Evolutionary conservation across 441 rosid genomes (phyloP).

Genomic region (Populus hybrid): DNA sequence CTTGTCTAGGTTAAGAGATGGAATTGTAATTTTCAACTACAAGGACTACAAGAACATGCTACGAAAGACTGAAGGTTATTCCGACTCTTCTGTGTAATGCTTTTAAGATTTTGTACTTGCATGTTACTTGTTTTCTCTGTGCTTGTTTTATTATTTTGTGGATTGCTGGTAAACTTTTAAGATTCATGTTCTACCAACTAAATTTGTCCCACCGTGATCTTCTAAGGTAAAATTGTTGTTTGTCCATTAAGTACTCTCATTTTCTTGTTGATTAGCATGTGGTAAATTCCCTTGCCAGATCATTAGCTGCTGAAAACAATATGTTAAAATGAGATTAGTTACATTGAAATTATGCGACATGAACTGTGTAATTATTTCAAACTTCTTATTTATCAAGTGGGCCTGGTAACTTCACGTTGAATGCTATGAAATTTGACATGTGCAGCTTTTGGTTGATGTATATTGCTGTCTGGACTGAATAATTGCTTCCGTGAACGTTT

Average conservation of each 20-base stretch:
- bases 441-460: background rate
- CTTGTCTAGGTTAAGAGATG: slow-evolving; percentile 53
- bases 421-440: background rate
- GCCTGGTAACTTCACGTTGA: background rate
- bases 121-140: background rate
- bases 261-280: background rate
- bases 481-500: background rate
- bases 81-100: background rate
- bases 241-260: background rate
- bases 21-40: slow-evolving; percentile 74
- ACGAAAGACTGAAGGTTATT: slow-evolving; percentile 77
- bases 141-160: background rate
- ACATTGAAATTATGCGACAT: too few relatives aligned
- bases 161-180: background rate
- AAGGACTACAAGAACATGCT: slow-evolving; percentile 61
- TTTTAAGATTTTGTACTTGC: background rate
- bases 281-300: background rate
- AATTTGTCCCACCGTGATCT: background rate
- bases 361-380: slow-evolving; percentile 4
- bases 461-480: too few relatives aligned
- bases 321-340: background rate
- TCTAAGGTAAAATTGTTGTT: background rate
- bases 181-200: background rate
- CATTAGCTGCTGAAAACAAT: background rate
- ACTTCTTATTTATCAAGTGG: background rate